phyloP scores from a whole-genome alignment of 768 basidiomycete species.

The Naganishia antarctica region DNA sequence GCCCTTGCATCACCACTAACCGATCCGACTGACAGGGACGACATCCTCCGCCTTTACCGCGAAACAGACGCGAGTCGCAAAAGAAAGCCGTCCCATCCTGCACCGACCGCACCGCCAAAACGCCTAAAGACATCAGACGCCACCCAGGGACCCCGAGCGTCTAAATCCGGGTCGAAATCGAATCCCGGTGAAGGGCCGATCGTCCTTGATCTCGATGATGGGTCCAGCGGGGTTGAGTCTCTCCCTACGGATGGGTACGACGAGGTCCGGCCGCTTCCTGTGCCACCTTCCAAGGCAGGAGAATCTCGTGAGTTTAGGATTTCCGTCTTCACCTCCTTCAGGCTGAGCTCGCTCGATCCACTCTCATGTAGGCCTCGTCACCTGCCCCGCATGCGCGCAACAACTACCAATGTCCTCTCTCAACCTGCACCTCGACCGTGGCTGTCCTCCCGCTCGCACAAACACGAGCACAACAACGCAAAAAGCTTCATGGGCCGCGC shows the following conservation, averaged over 20 bases:
- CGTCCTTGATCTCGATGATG: neutral
- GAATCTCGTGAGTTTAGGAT: too few relatives aligned
- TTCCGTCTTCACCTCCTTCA: too few relatives aligned
- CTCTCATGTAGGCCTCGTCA: neutral
- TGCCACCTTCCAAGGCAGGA: too few relatives aligned
- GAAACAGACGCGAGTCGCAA: neutral
- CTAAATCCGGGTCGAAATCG: too few relatives aligned
- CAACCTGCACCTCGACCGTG: conserved; percentile 64
- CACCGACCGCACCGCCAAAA: neutral
- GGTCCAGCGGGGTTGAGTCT: neutral
- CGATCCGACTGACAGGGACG: neutral
- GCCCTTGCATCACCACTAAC: neutral
- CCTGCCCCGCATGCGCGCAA: conserved; percentile 23
- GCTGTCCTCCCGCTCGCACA: conserved; percentile 50
- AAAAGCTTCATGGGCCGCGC: conserved; percentile 44
- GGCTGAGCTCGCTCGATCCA: too few relatives aligned
- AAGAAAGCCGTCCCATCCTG: neutral
- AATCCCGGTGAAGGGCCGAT: too few relatives aligned
- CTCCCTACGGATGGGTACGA: neutral
- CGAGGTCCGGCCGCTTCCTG: too few relatives aligned
- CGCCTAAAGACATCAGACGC: too few relatives aligned
- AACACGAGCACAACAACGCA: conserved; percentile 16
- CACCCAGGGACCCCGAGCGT: too few relatives aligned
- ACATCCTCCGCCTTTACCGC: conserved; percentile 9
- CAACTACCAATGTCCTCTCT: conserved; percentile 55